A percentile compares a stretch with the other conserved stretches of the same genome.
phyloP scores from a whole-genome alignment of 2,329 filamentous ascomycete species.

The Metarhizium guizhouense region DNA sequence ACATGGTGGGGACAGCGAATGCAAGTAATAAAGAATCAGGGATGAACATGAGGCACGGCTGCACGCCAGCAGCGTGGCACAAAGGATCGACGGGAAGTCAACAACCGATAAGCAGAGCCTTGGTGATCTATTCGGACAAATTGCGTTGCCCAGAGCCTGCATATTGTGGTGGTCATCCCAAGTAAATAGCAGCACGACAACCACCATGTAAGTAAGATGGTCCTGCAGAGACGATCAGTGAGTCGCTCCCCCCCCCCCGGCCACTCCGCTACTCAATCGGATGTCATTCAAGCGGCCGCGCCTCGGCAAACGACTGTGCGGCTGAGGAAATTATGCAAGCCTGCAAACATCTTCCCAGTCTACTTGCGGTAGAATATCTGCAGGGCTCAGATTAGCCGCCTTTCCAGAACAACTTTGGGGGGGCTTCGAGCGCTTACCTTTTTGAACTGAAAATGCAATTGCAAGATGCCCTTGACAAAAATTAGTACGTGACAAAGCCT shows the following conservation, averaged over 20 bases:
- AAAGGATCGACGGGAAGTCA: neutral
- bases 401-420: neutral
- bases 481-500: constrained; percentile 3
- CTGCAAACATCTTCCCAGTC: neutral
- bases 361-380: constrained; percentile 11
- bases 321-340: neutral
- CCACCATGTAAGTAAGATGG: neutral
- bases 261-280: neutral
- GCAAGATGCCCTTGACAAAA: constrained; percentile 50
- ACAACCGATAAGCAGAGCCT: neutral
- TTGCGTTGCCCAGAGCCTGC: neutral
- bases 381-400: neutral
- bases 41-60: neutral
- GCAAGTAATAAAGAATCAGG: neutral
- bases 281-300: neutral
- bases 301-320: neutral
- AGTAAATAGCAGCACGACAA: neutral
- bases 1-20: neutral
- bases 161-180: neutral
- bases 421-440: constrained; percentile 48
- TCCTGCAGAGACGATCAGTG: neutral
- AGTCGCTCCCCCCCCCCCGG: neutral
- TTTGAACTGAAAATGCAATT: constrained; percentile 98
- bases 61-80: neutral
- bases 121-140: neutral